Evolutionary conservation across 306 rosid genomes (phyloP).

Genomic region (Prunus mongolica): DNA sequence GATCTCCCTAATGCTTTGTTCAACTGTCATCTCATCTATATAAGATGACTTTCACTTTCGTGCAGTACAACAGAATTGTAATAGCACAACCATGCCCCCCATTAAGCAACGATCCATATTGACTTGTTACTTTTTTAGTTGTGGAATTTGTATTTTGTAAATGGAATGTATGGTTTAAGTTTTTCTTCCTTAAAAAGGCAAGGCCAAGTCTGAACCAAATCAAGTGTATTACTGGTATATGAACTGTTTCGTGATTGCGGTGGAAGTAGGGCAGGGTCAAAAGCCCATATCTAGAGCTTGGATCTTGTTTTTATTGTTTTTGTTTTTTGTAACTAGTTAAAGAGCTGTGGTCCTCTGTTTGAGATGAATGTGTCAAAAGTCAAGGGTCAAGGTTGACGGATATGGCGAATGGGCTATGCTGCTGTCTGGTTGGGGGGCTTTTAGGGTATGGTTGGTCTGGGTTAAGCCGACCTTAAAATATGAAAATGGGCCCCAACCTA

Average conservation of each 20-base stretch:
- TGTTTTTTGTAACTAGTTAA: not conserved
- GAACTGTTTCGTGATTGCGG: not conserved
- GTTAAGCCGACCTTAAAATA: no score
- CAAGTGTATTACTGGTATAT: not conserved
- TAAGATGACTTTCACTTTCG: not conserved
- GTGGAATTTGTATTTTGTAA: not conserved
- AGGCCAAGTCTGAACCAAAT: not conserved
- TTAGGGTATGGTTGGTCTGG: no score
- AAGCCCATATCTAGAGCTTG: not conserved
- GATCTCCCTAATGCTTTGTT: not conserved
- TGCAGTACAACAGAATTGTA: not conserved
- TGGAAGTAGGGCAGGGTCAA: no score
- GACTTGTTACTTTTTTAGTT: not conserved
- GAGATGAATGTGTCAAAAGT: conserved; percentile 1
- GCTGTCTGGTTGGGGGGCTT: not conserved
- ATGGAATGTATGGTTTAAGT: not conserved
- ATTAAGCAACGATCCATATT: not conserved
- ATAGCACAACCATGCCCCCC: not conserved
- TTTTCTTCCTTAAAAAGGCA: not conserved
- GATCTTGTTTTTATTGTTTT: not conserved
- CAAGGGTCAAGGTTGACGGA: conserved; percentile 17
- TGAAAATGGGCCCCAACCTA: no score
- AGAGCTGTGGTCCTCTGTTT: not conserved
- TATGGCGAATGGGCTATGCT: not conserved
- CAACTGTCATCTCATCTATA: not conserved